phyloP scores from a whole-genome alignment of 2,329 filamentous ascomycete genomes.

The Cercospora sp. region DNA sequence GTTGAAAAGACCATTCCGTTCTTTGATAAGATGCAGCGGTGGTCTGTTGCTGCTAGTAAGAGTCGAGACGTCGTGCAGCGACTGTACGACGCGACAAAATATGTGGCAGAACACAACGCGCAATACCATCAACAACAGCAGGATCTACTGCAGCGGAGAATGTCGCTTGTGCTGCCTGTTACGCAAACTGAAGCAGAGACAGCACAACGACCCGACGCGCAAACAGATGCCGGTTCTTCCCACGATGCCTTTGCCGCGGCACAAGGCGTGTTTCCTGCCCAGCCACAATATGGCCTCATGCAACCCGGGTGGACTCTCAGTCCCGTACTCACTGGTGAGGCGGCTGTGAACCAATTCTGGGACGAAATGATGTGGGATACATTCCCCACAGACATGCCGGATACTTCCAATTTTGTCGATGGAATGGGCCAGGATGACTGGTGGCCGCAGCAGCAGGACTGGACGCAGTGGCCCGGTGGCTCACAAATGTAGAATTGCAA shows the following conservation, averaged over 20 bases:
- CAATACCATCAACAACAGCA: conserved; percentile 29
- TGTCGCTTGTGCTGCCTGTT: conserved; percentile 4
- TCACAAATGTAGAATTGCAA: neutral
- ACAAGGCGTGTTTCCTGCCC: neutral
- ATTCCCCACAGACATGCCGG: conserved; percentile 19
- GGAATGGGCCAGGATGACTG: conserved; percentile 18
- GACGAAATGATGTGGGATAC: conserved; percentile 33
- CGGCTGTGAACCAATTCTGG: conserved; percentile 26
- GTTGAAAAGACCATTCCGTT: conserved; percentile 47
- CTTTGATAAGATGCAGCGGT: conserved; percentile 46
- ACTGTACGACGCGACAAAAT: conserved; percentile 44
- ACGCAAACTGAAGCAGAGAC: neutral
- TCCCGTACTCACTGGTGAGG: conserved; percentile 16
- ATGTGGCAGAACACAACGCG: conserved; percentile 32
- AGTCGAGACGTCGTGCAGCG: conserved; percentile 45
- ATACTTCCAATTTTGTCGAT: conserved; percentile 16
- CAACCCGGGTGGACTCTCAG: conserved; percentile 12
- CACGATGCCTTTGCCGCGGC: neutral
- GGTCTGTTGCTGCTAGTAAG: conserved; percentile 48
- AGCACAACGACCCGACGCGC: neutral
- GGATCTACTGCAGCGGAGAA: conserved; percentile 17
- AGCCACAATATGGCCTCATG: conserved; percentile 8
- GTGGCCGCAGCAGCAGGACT: conserved; percentile 24
- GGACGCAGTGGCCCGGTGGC: conserved; percentile 20
- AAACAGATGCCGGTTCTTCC: neutral